phyloP scores from a whole-genome alignment of 2,329 filamentous ascomycete genomes.

The Lachnellula suecica region DNA sequence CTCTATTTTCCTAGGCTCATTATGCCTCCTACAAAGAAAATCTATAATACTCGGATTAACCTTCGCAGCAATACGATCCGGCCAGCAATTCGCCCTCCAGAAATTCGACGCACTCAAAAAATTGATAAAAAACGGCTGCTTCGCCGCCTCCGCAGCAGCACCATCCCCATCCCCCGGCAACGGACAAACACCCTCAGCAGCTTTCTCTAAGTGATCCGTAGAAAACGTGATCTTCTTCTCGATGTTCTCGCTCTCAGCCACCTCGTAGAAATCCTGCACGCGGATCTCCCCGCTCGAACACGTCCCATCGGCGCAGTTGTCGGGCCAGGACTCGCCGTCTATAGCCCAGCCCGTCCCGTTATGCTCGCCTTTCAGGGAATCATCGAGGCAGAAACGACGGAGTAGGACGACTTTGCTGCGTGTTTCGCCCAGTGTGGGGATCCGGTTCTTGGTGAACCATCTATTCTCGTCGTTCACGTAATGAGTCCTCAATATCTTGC shows the following conservation, averaged over 20 bases:
- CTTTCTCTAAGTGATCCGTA: conserved; percentile 73
- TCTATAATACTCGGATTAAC: conserved; percentile 76
- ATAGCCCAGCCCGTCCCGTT: conserved; percentile 54
- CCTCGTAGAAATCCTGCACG: conserved; percentile 94
- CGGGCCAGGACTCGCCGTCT: conserved; percentile 71
- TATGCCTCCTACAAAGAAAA: conserved; percentile 58
- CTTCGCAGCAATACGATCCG: conserved; percentile 83
- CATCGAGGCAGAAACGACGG: conserved; percentile 72
- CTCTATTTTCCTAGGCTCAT: conserved; percentile 33
- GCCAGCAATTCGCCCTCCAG: conserved; percentile 90
- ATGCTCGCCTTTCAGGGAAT: conserved; percentile 50
- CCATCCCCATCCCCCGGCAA: conserved; percentile 39
- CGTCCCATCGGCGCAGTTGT: conserved; percentile 79
- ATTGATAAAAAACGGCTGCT: conserved; percentile 76
- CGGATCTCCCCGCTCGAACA: conserved; percentile 71
- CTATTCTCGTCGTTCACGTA: conserved; percentile 61
- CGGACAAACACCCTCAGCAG: conserved; percentile 52
- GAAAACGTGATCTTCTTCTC: conserved; percentile 75
- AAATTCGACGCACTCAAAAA: conserved; percentile 92
- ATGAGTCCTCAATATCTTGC: conserved; percentile 68
- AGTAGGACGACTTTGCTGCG: conserved; percentile 83
- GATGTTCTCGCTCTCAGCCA: conserved; percentile 73
- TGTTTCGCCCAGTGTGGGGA: conserved; percentile 76
- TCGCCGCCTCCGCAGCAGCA: conserved; percentile 19
- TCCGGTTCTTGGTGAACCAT: conserved; percentile 78